Conservation (phyloP, 352 stramenopile species). For the Thraustotheca clavata region DNA sequence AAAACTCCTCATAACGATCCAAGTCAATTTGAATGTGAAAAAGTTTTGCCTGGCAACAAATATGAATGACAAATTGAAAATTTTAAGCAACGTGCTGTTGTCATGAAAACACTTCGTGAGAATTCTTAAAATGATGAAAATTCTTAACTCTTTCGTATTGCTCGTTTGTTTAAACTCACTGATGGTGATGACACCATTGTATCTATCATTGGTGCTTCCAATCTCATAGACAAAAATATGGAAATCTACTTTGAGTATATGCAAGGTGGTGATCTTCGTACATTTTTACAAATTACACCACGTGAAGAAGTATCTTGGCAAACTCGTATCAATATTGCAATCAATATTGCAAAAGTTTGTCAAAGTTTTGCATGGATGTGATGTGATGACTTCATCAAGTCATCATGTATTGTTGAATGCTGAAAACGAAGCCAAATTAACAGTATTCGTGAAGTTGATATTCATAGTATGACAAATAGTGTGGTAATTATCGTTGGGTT, state of each 20-base stretch:
- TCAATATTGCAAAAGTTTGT: conserved; percentile 15
- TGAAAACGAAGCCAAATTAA: background rate
- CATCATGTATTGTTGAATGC: conserved; percentile 1
- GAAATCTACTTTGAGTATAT: conserved; percentile 17
- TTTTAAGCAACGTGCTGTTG: too few relatives aligned
- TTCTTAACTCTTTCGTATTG: too few relatives aligned
- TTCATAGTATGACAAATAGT: background rate
- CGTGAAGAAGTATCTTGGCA: background rate
- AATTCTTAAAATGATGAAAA: too few relatives aligned
- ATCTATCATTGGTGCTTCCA: background rate
- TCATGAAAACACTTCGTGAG: too few relatives aligned
- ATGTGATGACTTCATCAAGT: background rate
- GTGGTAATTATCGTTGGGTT: background rate
- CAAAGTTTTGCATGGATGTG: conserved; percentile 29
- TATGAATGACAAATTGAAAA: too few relatives aligned
- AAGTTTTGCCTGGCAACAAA: too few relatives aligned
- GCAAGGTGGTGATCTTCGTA: conserved; percentile 13
- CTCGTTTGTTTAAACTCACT: too few relatives aligned
- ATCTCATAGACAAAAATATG: background rate
- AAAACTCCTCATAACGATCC: too few relatives aligned
- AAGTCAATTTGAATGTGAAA: too few relatives aligned
- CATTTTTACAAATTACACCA: background rate
- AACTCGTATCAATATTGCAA: background rate
- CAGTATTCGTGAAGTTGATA: background rate
- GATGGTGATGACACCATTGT: background rate